Percentiles rank a stretch among this genome's conserved stretches.
phyloP scores from a whole-genome alignment of 768 basidiomycete species.

The Pisolithus albus region DNA sequence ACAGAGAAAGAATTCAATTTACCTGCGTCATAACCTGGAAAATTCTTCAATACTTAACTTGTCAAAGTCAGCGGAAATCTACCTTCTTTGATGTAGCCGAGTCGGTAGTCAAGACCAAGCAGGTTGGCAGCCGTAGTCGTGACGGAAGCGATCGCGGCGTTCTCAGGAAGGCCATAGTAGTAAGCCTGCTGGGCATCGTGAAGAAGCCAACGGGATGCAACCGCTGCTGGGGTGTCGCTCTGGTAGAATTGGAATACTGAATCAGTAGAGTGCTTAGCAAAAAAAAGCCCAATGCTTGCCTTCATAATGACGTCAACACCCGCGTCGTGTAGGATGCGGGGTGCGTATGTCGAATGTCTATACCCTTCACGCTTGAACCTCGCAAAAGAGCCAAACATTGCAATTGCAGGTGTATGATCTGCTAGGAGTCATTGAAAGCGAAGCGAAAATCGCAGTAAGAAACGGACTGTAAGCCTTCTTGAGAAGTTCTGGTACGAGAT shows the following conservation, averaged over 20 bases:
- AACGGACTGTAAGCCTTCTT: constrained; percentile 57
- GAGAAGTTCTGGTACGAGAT: constrained; percentile 70
- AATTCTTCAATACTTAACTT: constrained; percentile 2
- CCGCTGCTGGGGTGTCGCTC: constrained; percentile 55
- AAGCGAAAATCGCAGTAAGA: not conserved
- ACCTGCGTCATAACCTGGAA: constrained; percentile 62
- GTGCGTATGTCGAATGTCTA: constrained; percentile 51
- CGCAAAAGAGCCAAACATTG: constrained; percentile 60
- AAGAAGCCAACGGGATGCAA: constrained; percentile 68
- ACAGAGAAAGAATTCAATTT: not conserved
- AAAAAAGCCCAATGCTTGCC: constrained; percentile 17
- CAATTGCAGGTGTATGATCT: constrained; percentile 56
- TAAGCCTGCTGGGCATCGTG: constrained; percentile 83
- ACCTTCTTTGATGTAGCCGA: constrained; percentile 71
- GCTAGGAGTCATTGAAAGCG: not conserved
- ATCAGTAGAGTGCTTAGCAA: not conserved
- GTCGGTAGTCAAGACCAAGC: constrained; percentile 72
- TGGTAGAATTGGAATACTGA: constrained; percentile 17
- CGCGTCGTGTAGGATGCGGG: constrained; percentile 44
- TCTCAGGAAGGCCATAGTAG: constrained; percentile 68
- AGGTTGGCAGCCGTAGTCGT: constrained; percentile 66
- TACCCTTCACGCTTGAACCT: constrained; percentile 55
- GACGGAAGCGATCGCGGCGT: constrained; percentile 66
- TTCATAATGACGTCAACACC: constrained; percentile 49
- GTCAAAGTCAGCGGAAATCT: not conserved